Evolutionary conservation across 257 asterid species (phyloP), one percentile per base, ranked within the genome.

Genomic region (Solanum megistacrolobum): DNA sequence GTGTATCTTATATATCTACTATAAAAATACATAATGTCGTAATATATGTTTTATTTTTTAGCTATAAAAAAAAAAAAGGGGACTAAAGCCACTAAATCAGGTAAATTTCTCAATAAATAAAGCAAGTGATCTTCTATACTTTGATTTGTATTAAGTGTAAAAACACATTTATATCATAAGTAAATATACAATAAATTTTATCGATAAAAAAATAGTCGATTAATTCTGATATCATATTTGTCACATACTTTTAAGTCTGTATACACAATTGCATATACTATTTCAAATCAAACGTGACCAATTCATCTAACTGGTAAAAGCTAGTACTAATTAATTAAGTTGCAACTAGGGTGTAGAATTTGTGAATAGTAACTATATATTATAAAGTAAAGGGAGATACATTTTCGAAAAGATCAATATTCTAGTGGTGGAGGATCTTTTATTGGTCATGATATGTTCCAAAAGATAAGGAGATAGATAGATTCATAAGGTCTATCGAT

Each of bases 381-480:
- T 31, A 62, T 62, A 62, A 62, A 62, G 25, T 10, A 27, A 79
- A 79, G 36, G 66, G 68, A 3, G 41, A 46, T 46, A 29, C 41
- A 27, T 81, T 46, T 79, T 3, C 10, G 27, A 3, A 71, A 75
- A 36, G 32, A 38, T 23, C 5, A 74, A 74, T 74, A 35, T 74
- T 38, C 55, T 39, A 76, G 83, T 76, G 83, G 38, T 25, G 85
- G 36, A 81, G 68, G 39, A 81, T 81, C 85, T 27, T 81, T 46
- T 81, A 81, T 81, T 81, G 68, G 68, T 46, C 68, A 81, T 27
- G 25, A 81, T 46, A 81, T 81, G 85, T 81, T 81, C 85, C 85
- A 46, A 81, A 81, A 29, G 85, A 81, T 81, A 81, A 81, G 68
- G 85, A 46, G 68, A 81, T 81, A 75, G 83, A 75, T 75, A 81